phyloP scores from a whole-genome alignment of 2,329 filamentous ascomycete species.

The Ceratocystis smalleyi region DNA sequence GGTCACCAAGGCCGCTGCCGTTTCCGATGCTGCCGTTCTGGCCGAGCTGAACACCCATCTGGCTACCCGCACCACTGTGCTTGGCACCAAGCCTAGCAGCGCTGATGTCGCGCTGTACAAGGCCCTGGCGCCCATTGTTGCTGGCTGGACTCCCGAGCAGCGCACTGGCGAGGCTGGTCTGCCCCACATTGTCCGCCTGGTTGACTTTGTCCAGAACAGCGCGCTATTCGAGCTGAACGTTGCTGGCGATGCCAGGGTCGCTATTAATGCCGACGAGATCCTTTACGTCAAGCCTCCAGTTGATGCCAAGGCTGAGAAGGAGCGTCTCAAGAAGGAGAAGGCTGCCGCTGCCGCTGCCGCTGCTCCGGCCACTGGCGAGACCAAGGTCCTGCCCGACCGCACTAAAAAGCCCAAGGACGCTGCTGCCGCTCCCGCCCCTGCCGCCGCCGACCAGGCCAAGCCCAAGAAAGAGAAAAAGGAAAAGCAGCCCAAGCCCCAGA shows the following conservation, averaged over 20 bases:
- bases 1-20: constrained; percentile 41
- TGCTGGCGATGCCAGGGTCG: constrained; percentile 57
- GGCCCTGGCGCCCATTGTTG: constrained; percentile 58
- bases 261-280: constrained; percentile 63
- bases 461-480: constrained; percentile 47
- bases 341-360: constrained; percentile 47
- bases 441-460: constrained; percentile 27
- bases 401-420: constrained; percentile 49
- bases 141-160: constrained; percentile 69
- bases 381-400: constrained; percentile 40
- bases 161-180: constrained; percentile 77
- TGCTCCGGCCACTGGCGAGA: constrained; percentile 30
- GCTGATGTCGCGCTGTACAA: constrained; percentile 77
- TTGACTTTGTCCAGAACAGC: constrained; percentile 92
- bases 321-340: constrained; percentile 93
- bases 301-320: constrained; percentile 89
- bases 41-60: constrained; percentile 74
- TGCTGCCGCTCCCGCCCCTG: constrained; percentile 22
- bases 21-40: constrained; percentile 47
- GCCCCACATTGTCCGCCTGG: constrained; percentile 77
- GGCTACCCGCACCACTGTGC: constrained; percentile 70
- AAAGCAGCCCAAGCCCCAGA: constrained; percentile 63
- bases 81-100: constrained; percentile 77
- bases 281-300: constrained; percentile 77
- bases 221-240: constrained; percentile 57